These are phyloP conservation scores for Globisporangium radiosum DNA, from an alignment of 352 stramenopile genomes.

Conservation along the genomic window DNA sequence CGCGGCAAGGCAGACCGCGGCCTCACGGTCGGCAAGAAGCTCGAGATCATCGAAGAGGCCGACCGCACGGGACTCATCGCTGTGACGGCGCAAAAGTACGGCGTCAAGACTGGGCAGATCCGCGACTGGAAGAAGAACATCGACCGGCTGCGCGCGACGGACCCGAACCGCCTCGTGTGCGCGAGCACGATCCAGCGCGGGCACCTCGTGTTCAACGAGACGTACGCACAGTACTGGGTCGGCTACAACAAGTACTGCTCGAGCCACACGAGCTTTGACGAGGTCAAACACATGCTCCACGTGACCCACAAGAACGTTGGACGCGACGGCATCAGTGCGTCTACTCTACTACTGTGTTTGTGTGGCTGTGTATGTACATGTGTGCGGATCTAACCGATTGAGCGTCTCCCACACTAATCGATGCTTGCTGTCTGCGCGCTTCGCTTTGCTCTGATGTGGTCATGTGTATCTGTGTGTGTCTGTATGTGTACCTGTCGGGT, in stretches of 20 bases:
- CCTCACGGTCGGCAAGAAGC: slow-evolving; percentile 84
- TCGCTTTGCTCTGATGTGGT: too few relatives aligned
- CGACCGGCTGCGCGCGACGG: slow-evolving; percentile 62
- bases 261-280: slow-evolving; percentile 58
- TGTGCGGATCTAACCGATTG: neutral
- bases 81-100: slow-evolving; percentile 79
- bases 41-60: slow-evolving; percentile 84
- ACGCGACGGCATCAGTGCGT: slow-evolving; percentile 73
- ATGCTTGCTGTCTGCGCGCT: too few relatives aligned
- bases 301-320: slow-evolving; percentile 67
- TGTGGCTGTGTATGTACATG: neutral
- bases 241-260: slow-evolving; percentile 87
- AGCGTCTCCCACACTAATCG: too few relatives aligned
- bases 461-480: too few relatives aligned
- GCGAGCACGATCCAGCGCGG: slow-evolving; percentile 77
- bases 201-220: slow-evolving; percentile 85
- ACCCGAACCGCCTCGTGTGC: slow-evolving; percentile 74
- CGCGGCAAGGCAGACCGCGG: slow-evolving; percentile 73
- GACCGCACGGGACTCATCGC: slow-evolving; percentile 73
- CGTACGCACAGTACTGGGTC: slow-evolving; percentile 86
- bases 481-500: too few relatives aligned
- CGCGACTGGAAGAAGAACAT: slow-evolving; percentile 88
- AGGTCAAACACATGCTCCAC: slow-evolving; percentile 62
- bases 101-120: slow-evolving; percentile 82
- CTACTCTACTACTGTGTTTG: neutral